Evolutionary conservation across 441 rosid species (phyloP).

Genomic region (Bruguiera hainesii): DNA sequence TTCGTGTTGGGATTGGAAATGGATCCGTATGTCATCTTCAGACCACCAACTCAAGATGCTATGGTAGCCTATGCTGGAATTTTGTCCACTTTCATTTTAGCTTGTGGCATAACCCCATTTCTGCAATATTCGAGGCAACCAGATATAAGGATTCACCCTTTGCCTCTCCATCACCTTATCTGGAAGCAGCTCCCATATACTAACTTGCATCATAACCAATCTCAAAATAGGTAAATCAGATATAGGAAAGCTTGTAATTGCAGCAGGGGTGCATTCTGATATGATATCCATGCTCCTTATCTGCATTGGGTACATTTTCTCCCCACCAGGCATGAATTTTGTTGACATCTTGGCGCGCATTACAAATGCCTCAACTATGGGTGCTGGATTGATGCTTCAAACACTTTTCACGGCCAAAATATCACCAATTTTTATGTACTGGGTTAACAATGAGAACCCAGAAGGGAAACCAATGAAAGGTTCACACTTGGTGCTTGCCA

Average conservation of each 20-base stretch:
- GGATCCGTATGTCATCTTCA: constrained; percentile 67
- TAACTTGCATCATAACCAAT: constrained; percentile 78
- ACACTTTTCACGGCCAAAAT: constrained; percentile 54
- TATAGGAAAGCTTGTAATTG: constrained; percentile 73
- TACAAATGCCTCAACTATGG: constrained; percentile 33
- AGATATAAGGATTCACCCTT: constrained; percentile 37
- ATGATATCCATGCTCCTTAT: constrained; percentile 58
- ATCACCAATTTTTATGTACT: constrained; percentile 72
- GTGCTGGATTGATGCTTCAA: constrained; percentile 55
- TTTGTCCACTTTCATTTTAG: constrained; percentile 53
- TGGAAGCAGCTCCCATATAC: constrained; percentile 74
- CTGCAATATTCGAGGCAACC: constrained; percentile 30
- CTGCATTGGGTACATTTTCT: constrained; percentile 45
- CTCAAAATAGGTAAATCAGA: constrained; percentile 88
- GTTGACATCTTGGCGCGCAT: constrained; percentile 16
- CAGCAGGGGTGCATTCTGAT: constrained; percentile 78
- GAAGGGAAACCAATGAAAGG: constrained; percentile 95
- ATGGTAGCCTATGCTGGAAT: constrained; percentile 75
- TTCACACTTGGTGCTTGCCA: constrained; percentile 77
- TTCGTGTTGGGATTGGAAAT: constrained; percentile 88
- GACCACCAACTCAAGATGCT: constrained; percentile 63
- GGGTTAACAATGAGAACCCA: constrained; percentile 97
- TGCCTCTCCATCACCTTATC: constrained; percentile 56
- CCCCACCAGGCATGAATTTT: constrained; percentile 19
- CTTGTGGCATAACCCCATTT: constrained; percentile 50